Evolutionary conservation across 306 rosid genomes (phyloP).

Genomic region (Hylodesmum podocarpum): DNA sequence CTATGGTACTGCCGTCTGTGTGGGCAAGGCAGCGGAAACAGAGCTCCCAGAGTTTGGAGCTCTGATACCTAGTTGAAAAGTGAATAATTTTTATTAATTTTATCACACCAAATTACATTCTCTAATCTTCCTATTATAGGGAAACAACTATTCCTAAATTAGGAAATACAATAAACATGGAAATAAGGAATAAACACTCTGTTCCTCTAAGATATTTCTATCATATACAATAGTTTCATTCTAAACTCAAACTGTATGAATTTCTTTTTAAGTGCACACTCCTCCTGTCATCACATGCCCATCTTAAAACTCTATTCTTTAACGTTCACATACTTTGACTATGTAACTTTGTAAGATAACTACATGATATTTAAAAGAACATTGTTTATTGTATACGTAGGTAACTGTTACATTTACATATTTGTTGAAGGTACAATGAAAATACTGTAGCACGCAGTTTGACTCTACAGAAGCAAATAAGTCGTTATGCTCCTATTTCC

Average conservation of each 20-base stretch:
- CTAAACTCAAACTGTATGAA: background rate
- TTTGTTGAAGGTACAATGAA: conserved; percentile 72
- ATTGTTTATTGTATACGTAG: conserved; percentile 30
- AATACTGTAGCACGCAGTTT: conserved; percentile 52
- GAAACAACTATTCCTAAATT: too few relatives aligned
- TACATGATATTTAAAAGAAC: background rate
- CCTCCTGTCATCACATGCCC: background rate
- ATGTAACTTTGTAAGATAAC: background rate
- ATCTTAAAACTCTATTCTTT: conserved; percentile 3
- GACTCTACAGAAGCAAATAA: conserved; percentile 72
- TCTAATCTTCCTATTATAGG: too few relatives aligned
- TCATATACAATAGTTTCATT: too few relatives aligned
- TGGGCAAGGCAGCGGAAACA: too few relatives aligned
- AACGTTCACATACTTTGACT: background rate
- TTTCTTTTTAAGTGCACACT: conserved; percentile 13
- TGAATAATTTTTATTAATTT: too few relatives aligned
- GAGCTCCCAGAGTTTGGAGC: too few relatives aligned
- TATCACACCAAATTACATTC: too few relatives aligned
- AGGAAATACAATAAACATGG: too few relatives aligned
- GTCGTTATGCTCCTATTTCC: conserved; percentile 74
- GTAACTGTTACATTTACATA: conserved; percentile 19
- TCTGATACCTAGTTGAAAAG: too few relatives aligned
- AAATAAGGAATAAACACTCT: too few relatives aligned
- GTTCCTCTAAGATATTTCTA: too few relatives aligned
- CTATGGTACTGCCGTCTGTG: too few relatives aligned